phyloP scores from a whole-genome alignment of 805 yeast genomes.

The Saturnispora serradocipensis region DNA sequence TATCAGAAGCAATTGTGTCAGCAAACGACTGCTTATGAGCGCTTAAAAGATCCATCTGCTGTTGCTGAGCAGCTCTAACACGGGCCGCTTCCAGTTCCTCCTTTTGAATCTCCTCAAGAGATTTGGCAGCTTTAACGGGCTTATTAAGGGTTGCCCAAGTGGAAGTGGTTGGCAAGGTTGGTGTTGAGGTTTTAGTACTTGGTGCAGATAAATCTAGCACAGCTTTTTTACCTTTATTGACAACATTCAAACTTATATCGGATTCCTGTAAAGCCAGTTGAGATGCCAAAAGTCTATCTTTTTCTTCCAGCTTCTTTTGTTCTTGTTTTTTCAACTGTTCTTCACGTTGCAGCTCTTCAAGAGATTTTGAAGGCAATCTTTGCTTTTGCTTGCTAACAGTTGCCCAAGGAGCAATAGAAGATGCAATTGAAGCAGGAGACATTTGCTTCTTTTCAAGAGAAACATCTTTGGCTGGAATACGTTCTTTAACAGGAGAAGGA shows the following conservation, averaged over 20 bases:
- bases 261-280: slow-evolving; percentile 15
- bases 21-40: slow-evolving; percentile 19
- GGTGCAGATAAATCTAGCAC: slow-evolving; percentile 2
- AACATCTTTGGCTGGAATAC: neutral
- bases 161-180: slow-evolving; percentile 32
- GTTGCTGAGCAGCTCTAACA: slow-evolving; percentile 18
- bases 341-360: slow-evolving; percentile 56
- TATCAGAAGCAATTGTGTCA: slow-evolving; percentile 15
- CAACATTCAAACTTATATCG: neutral
- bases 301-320: slow-evolving; percentile 16
- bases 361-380: slow-evolving; percentile 36
- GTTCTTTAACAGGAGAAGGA: slow-evolving; percentile 45
- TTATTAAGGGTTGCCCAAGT: slow-evolving; percentile 30
- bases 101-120: slow-evolving; percentile 52
- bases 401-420: slow-evolving; percentile 30
- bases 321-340: slow-evolving; percentile 28
- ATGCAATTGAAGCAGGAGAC: neutral
- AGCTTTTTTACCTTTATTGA: slow-evolving; percentile 6
- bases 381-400: slow-evolving; percentile 15
- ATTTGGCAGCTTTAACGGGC: slow-evolving; percentile 30
- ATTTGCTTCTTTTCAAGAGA: neutral
- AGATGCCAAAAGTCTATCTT: slow-evolving; percentile 18
- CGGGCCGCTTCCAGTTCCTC: slow-evolving; percentile 36
- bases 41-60: slow-evolving; percentile 18
- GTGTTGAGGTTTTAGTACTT: slow-evolving; percentile 11